A percentile compares a stretch with the other conserved stretches of the same genome.
Conservation (phyloP, 2,329 filamentous ascomycete species). For the Fusarium begoniae region DNA sequence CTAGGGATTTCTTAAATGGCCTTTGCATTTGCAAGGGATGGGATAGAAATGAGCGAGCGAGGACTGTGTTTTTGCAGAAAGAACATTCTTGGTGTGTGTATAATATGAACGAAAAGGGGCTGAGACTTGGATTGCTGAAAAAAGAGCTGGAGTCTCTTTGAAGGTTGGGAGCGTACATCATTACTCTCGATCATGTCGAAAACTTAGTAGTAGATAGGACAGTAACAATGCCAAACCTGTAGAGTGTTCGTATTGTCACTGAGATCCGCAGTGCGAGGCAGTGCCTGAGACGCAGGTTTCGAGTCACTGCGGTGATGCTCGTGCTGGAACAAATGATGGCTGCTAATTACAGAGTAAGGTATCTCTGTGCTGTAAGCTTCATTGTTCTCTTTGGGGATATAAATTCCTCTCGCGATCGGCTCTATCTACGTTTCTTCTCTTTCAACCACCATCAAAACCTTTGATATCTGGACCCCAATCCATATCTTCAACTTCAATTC, state of each 20-base stretch:
- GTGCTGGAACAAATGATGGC: not conserved
- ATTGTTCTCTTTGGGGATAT: not conserved
- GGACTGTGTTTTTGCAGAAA: not conserved
- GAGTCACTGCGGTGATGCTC: not conserved
- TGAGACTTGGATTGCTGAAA: not conserved
- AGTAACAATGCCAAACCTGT: not conserved
- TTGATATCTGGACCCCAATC: not conserved
- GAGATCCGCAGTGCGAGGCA: not conserved
- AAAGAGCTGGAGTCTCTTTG: not conserved
- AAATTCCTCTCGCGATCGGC: not conserved
- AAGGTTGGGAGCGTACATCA: not conserved
- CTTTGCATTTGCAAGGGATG: not conserved
- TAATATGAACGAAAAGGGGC: not conserved
- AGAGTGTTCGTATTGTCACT: not conserved
- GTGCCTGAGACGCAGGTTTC: not conserved
- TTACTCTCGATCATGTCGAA: not conserved
- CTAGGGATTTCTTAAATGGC: conserved; percentile 12
- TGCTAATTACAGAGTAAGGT: not conserved
- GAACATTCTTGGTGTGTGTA: not conserved
- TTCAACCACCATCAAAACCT: not conserved
- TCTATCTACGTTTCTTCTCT: not conserved
- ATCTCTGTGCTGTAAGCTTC: not conserved
- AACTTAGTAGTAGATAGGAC: not conserved
- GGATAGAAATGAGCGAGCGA: conserved; percentile 5
- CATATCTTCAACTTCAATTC: not conserved